A percentile compares a stretch with the other conserved stretches of the same genome.
These are phyloP conservation scores for Barnettozyma pratensis DNA, from an alignment of 805 yeast species.

Conservation along the genomic window DNA sequence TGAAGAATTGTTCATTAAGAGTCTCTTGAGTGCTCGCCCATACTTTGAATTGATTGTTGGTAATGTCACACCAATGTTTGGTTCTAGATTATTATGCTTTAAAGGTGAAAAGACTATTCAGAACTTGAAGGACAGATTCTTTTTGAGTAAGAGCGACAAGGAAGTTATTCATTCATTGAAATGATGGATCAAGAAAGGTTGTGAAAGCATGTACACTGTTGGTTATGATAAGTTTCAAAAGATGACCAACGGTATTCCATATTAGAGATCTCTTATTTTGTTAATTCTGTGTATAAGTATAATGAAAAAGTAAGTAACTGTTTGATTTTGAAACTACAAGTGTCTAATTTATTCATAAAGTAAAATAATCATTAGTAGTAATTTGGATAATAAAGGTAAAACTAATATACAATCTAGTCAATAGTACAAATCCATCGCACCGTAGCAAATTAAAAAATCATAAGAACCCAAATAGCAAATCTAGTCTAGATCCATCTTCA, in stretches of 20 bases:
- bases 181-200: conserved; percentile 69
- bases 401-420: no score
- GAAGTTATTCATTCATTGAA: conserved; percentile 82
- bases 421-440: no score
- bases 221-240: conserved; percentile 98
- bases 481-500: conserved; percentile 10
- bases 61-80: conserved; percentile 89
- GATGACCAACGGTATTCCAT: conserved; percentile 95
- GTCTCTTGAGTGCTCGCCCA: conserved; percentile 83
- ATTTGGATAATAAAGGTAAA: no score
- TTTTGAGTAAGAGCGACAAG: conserved; percentile 69
- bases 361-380: no score
- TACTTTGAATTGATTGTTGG: conserved; percentile 80
- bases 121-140: conserved; percentile 74
- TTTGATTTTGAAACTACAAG: background rate
- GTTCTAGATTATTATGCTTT: conserved; percentile 93
- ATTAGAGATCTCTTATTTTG: conserved; percentile 30
- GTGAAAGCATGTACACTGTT: conserved; percentile 83
- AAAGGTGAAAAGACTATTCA: conserved; percentile 76
- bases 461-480: no score
- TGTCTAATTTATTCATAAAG: no score
- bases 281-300: background rate
- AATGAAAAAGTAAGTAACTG: no score
- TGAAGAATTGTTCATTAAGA: conserved; percentile 92
- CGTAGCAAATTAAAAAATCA: no score